Base-by-base conservation (phyloP, 2,329 filamentous ascomycete genomes). In the Colletotrichum sp. region DNA sequence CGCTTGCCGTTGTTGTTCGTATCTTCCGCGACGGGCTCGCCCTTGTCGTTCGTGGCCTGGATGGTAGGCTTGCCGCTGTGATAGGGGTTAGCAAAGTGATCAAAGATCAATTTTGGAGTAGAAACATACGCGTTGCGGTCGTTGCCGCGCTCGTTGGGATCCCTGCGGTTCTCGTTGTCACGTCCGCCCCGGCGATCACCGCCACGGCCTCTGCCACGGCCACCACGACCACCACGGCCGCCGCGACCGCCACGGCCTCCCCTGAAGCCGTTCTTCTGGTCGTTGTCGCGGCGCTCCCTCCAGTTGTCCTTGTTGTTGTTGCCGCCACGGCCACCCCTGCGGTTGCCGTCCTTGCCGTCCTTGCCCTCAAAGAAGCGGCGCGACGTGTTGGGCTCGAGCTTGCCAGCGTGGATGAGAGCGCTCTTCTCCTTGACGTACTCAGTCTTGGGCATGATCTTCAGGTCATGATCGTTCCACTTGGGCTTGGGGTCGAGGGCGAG, bases 381-480 rank as follows among this genome's bases (percentile, higher is more conserved):
- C 75, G 79, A 81, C 62, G 81, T 82, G 78, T 86, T 91, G 75
- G 93, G 90, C 81, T 91, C 86, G 62, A 95, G 86, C 80, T 91
- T 91, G 74, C 94, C 94, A 57, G 91, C 89, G 78, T 90, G 88
- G 79, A 96, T 96, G 47, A 94, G 90, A 69, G 91, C 86, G 71
- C 88, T 89, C 87, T 96, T 96, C 83, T 93, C 91, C n/a, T 93
- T 89, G 77, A 94, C 93, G 84, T 99, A 99, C 21, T 91, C 93
- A 79, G 91, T 90, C 92, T 99, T 99, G 84, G 91, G 92, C 91
- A 95, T 96, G 86, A 97, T 93, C 81, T 92, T 86, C 66, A 98
- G 88, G 38, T 95, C 92, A 77, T 94, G 88, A 66, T 90, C 95
- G 83, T 98, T 92, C 92, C 92, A 99, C 82, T 93, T 91, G 73